phyloP scores from a whole-genome alignment of 2,329 filamentous ascomycete species.

The Metarhizium guizhouense region DNA sequence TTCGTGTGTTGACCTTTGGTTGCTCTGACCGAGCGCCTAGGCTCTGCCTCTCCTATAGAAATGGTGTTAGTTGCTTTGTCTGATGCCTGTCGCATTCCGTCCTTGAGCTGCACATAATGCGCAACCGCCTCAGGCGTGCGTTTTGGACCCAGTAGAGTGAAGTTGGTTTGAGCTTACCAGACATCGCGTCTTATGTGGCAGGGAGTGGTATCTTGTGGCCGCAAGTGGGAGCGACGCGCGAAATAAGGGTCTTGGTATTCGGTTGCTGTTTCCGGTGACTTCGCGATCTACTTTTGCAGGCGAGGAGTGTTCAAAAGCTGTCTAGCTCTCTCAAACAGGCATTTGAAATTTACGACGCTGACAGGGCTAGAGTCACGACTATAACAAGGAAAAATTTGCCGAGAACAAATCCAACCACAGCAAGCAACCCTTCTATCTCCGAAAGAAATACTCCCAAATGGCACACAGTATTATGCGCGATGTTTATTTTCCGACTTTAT shows the following conservation, averaged over 20 bases:
- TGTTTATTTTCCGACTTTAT: neutral
- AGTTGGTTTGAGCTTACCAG: constrained; percentile 22
- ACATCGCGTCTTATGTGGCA: constrained; percentile 16
- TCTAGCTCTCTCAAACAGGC: constrained; percentile 17
- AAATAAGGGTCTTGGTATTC: constrained; percentile 5
- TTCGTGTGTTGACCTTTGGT: constrained; percentile 96
- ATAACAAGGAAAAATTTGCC: constrained; percentile 15
- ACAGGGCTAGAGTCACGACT: constrained; percentile 25
- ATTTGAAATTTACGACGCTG: constrained; percentile 24
- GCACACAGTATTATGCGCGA: neutral
- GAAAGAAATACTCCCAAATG: neutral
- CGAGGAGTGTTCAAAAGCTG: constrained; percentile 12
- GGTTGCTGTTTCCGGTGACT: constrained; percentile 6
- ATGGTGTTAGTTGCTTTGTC: constrained; percentile 7
- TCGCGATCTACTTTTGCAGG: constrained; percentile 19
- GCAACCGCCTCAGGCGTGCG: neutral
- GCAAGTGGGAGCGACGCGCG: neutral
- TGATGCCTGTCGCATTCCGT: neutral
- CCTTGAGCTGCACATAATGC: neutral
- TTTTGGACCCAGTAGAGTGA: neutral
- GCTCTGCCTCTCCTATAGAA: constrained; percentile 52
- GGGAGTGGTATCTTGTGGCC: neutral
- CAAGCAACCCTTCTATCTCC: neutral
- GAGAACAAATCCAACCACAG: constrained; percentile 1
- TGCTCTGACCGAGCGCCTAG: constrained; percentile 85